Base-by-base conservation (phyloP, 2,329 filamentous ascomycete species). In the Cytospora piceae region DNA sequence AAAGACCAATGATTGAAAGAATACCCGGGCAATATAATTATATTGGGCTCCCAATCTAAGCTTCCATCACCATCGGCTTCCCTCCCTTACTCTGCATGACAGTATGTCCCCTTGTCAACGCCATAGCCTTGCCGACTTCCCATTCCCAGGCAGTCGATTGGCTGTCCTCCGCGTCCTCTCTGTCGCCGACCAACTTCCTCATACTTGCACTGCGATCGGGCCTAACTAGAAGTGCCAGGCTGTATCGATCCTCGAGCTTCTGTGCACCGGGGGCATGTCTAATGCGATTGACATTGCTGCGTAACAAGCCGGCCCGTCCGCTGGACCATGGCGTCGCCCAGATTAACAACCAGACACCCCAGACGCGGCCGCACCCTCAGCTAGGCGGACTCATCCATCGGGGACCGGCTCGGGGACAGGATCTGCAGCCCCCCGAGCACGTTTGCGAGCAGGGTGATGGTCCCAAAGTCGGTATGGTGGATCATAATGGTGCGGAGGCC, bases 381-480 rank as follows among this genome's bases (percentile, higher is more conserved):
- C 72, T 72, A 73, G 0, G 69, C 70, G 7, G 17, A 56, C 14
- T 66, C 61, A 12, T 71, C 67, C 24, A 24, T 34, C 15, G 69
- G 37, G 1, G 58, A 54, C 7, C 58, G 56, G 12, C 71, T 70
- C 0, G 72, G 72, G 0, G 68, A 62, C 1, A 77, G 71, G 24
- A 78, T 72, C 69, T 79, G 77, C 22, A 79, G 69, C 0, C 76
- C 76, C 20, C 76, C 77, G 3, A 75, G 49, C 3, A 76, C 66
- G 54, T 78, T 76, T 60, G 75, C 75, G 2, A 78, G 72, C 0
- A 78, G 69, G 0, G 78, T 78, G 15, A 78, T 71, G 6, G 72
- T 73, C 1, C 77, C 77, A 54, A 78, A 75, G 62, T 78, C 77
- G 1, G 75, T 77, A 56, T 79, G 75, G 22, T 73, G 70, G 17